Evolutionary conservation across 495 filamentous ascomycete species (phyloP), one percentile per base, ranked within the genome.

Genomic region (Penicillium pulvis): DNA sequence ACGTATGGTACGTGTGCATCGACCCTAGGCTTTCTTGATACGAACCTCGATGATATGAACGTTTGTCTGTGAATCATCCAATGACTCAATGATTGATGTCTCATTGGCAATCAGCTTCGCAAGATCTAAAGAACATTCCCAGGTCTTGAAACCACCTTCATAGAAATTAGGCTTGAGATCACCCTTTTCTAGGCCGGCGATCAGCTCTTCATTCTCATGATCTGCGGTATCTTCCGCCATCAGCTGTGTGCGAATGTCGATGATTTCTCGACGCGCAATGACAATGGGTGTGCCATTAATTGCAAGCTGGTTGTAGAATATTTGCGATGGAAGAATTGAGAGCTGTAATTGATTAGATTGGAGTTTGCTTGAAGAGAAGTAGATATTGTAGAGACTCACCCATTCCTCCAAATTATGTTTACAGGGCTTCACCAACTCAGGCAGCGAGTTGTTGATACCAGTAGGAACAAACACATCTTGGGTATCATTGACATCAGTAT

Each of bases 61-160:
- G 50, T 77, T 75, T 26, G 68, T 60, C 46, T 74, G 72, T 44
- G 74, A 66, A n/a, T 68, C 48, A 4, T 26, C 51, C 52, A 62
- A 24, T 63, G 61, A 56, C 19, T 56, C 58, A 8, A 48, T 44
- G 16, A 54, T 41, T 4, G 55, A 61, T 11, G 43, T 53, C 26
- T 72, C 67, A 3, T 58, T 53, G 31, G 60, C 44, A 44, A 71
- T 62, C 24, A 91, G 82, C 63, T 82, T 88, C 16, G 91, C 92
- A 19, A 98, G 75, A 74, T 98, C 94, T 53, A 95, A 75, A 11
- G 89, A 87, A 75, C 94, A 96, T 75, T 98, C 94, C 94, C 94
- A 98, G 61, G 91, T 96, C 78, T 98, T 98, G 75, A 97, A 93
- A n/a, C 94, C 94, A 39, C 94, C 94, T 71, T 98, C 94, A 71